Conservation (phyloP, 345 rosid genomes). For the Lagerstroemia speciosa region DNA sequence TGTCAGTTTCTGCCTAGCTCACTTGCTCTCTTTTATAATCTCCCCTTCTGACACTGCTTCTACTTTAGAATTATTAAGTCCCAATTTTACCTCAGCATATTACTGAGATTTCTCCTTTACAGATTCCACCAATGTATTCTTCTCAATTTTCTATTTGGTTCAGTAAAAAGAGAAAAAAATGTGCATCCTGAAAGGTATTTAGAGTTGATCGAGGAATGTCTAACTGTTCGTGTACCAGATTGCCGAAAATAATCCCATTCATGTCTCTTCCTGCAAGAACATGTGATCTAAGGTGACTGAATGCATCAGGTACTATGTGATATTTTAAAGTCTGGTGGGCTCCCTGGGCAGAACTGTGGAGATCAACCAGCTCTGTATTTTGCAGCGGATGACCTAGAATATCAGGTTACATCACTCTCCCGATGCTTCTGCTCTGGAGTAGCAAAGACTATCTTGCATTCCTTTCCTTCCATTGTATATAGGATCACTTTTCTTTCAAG, state of each 20-base stretch:
- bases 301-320: constrained; percentile 70
- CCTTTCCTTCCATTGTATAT: not conserved
- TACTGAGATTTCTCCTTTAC: not conserved
- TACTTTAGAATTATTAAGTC: too few species aligned
- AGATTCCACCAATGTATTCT: not conserved
- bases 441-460: not conserved
- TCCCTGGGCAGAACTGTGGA: constrained; percentile 57
- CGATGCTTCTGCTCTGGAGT: not conserved
- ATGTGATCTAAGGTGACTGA: not conserved
- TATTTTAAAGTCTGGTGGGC: constrained; percentile 73
- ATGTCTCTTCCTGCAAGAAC: not conserved
- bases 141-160: not conserved
- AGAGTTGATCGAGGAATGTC: not conserved
- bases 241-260: not conserved
- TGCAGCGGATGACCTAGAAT: constrained; percentile 75
- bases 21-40: too few species aligned
- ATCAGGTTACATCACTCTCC: constrained; percentile 45
- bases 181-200: not conserved
- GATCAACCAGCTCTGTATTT: constrained; percentile 61
- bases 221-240: not conserved
- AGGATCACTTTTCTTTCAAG: not conserved
- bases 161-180: not conserved
- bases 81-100: not conserved
- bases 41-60: too few species aligned
- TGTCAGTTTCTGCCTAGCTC: too few species aligned